Evolutionary conservation across 768 basidiomycete species (phyloP).

Genomic region (Obba rivulosa): DNA sequence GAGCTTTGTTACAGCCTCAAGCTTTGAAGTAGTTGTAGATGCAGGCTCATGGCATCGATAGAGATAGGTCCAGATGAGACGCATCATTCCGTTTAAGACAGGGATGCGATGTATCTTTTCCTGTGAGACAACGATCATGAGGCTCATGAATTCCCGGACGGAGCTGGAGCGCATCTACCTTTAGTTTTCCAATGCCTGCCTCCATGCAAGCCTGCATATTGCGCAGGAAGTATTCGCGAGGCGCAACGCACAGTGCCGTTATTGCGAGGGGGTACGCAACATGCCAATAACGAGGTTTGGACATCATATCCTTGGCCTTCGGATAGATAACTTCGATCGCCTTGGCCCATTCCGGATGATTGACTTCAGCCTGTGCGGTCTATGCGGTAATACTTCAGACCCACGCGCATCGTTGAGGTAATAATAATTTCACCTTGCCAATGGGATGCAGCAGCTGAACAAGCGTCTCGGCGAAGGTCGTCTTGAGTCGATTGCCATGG

Average conservation of each 20-base stretch:
- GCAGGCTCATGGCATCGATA: slow-evolving; percentile 85
- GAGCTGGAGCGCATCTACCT: slow-evolving; percentile 42
- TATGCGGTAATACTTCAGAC: slow-evolving; percentile 24
- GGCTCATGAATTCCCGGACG: slow-evolving; percentile 1
- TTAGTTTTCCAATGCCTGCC: slow-evolving; percentile 66
- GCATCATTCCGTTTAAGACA: slow-evolving; percentile 76
- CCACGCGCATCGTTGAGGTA: neutral
- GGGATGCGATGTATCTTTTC: slow-evolving; percentile 68
- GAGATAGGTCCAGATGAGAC: slow-evolving; percentile 92
- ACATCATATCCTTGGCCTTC: slow-evolving; percentile 78
- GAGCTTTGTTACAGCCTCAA: slow-evolving; percentile 68
- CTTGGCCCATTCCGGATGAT: slow-evolving; percentile 91
- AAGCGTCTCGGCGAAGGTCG: slow-evolving; percentile 80
- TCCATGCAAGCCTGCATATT: slow-evolving; percentile 79
- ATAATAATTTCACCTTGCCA: slow-evolving; percentile 54
- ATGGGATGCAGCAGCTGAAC: slow-evolving; percentile 78
- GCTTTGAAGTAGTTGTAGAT: slow-evolving; percentile 72
- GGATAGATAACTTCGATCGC: slow-evolving; percentile 82
- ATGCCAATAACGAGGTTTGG: slow-evolving; percentile 86
- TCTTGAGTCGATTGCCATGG: slow-evolving; percentile 79
- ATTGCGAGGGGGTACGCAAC: slow-evolving; percentile 82
- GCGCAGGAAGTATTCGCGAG: slow-evolving; percentile 77
- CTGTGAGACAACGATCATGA: slow-evolving; percentile 33
- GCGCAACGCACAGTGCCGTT: slow-evolving; percentile 81
- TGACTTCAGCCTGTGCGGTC: slow-evolving; percentile 95